Base-by-base conservation (phyloP, 2,329 filamentous ascomycete genomes). In the Xenosphaeropsis pyriputrescens region DNA sequence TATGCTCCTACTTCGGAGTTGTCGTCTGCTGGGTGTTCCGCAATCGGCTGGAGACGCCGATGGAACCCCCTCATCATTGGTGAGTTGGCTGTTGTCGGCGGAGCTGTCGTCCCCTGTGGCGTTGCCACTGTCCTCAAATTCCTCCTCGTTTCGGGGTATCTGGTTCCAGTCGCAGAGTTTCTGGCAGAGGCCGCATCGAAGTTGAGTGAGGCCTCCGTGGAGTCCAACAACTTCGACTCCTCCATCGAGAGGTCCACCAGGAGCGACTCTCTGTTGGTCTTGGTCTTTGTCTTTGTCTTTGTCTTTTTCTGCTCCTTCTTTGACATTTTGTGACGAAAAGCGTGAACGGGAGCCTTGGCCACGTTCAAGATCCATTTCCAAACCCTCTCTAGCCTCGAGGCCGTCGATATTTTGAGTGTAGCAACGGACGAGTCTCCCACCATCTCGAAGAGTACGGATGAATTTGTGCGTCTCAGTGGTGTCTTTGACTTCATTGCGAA, bases 371-470 rank as follows among this genome's bases (percentile, higher is more conserved):
- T 75, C 68, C 0, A 75, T 80, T 13, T 67, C 72, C 3, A 84
- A 60, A 3, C 78, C 79, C 32, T 81, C 75, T 40, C 79, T 75
- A 49, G 77, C 73, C 51, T 85, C 79, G 6, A 85, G 71, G 43
- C 75, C 73, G 46, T 85, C 79, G 45, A 85, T 84, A 45, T 84
- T 85, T 47, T 85, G 79, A 0, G 79, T 84, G 48, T 85, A 85
- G 48, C 78, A 81, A 30, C 79, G 64, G 22, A 82, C 75, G 5
- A 85, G 62, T 44, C 79, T 78, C 3, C 77, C 75, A 4, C 71
- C 67, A 50, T 83, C 75, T 33, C 76, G 67, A 5, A 85, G 62
- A 26, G 75, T 70, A 32, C 71, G 68, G 46, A 85, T 77, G 51
- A 85, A 83, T 39, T 69, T 70, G 56, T 85, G 79, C 1, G 75